Conservation (phyloP, 2,329 filamentous ascomycete species). For the Exophiala aquamarina region DNA sequence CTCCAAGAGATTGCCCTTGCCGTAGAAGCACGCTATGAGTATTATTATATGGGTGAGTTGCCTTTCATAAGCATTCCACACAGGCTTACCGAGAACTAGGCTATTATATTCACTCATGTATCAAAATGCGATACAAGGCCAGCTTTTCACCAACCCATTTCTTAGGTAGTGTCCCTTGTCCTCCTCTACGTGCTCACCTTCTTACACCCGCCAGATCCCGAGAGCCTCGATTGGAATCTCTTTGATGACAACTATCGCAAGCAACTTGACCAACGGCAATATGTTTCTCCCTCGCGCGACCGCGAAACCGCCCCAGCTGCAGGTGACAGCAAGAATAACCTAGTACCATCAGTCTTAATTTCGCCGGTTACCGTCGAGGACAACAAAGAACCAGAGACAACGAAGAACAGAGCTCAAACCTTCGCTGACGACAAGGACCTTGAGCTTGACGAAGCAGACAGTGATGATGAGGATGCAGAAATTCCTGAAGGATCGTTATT, state of each 20-base stretch:
- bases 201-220: slow-evolving; percentile 39
- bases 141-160: slow-evolving; percentile 48
- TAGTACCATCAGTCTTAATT: no score
- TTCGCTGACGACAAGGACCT: slow-evolving; percentile 28
- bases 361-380: slow-evolving; percentile 18
- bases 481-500: slow-evolving; percentile 40
- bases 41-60: slow-evolving; percentile 63
- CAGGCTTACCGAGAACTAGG: slow-evolving; percentile 35
- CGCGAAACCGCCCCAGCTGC: slow-evolving; percentile 15
- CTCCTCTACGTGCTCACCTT: not conserved
- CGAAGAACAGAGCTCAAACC: slow-evolving; percentile 17
- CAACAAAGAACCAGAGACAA: slow-evolving; percentile 12
- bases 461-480: slow-evolving; percentile 39
- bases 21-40: slow-evolving; percentile 55
- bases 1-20: slow-evolving; percentile 60
- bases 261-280: slow-evolving; percentile 43
- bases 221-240: slow-evolving; percentile 45
- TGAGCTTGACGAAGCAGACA: slow-evolving; percentile 25
- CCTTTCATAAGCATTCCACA: not conserved
- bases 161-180: slow-evolving; percentile 39
- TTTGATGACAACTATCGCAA: slow-evolving; percentile 42
- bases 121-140: slow-evolving; percentile 54
- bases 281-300: slow-evolving; percentile 47
- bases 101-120: slow-evolving; percentile 61
- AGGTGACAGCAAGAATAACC: slow-evolving; percentile 1